phyloP scores from a whole-genome alignment of 306 rosid species.

The Myrica gale region DNA sequence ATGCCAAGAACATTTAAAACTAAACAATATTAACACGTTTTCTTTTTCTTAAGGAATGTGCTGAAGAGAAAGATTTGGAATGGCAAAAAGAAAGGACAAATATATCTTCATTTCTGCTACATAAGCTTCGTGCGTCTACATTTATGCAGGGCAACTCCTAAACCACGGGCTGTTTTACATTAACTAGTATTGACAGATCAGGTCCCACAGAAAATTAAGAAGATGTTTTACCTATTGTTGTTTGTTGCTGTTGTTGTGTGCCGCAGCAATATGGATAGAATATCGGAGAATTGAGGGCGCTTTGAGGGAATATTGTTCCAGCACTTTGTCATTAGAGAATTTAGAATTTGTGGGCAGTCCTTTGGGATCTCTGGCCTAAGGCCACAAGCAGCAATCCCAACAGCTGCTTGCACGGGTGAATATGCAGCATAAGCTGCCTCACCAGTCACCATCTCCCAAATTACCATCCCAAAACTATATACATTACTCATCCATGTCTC shows the following conservation, averaged over 20 bases:
- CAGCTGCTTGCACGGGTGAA: conserved; percentile 97
- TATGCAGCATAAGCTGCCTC: conserved; percentile 80
- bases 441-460: conserved; percentile 97
- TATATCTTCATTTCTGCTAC: conserved; percentile 41
- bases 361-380: conserved; percentile 94
- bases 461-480: conserved; percentile 89
- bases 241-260: conserved; percentile 31
- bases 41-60: conserved; percentile 5
- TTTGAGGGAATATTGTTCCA: conserved; percentile 91
- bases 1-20: conserved; percentile 26
- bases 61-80: conserved; percentile 24
- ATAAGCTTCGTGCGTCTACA: conserved; percentile 31
- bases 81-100: conserved; percentile 20
- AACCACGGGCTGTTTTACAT: conserved; percentile 24
- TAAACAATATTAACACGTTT: not conserved
- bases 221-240: conserved; percentile 49
- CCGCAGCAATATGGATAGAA: conserved; percentile 54
- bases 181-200: conserved; percentile 30
- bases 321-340: conserved; percentile 75
- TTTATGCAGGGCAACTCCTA: conserved; percentile 34
- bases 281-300: conserved; percentile 86
- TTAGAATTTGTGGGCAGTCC: conserved; percentile 80
- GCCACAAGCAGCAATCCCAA: conserved; percentile 97
- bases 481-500: conserved; percentile 96
- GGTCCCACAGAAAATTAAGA: conserved; percentile 13